Evolutionary conservation across 2,329 filamentous ascomycete species (phyloP).

Genomic region (Colletotrichum plurivorum): DNA sequence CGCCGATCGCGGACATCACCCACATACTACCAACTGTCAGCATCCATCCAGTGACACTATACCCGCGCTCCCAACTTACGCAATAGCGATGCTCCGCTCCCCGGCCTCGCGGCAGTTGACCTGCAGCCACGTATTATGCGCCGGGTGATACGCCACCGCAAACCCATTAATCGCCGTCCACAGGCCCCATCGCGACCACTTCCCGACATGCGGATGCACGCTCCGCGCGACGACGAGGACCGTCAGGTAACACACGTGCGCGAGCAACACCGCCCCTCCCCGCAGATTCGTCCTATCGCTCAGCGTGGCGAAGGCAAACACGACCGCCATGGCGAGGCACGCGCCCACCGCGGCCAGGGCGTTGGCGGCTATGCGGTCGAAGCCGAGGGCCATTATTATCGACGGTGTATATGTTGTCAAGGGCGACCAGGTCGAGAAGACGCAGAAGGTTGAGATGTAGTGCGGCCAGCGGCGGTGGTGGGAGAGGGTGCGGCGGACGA

Average conservation of each 20-base stretch:
- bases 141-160: constrained; percentile 67
- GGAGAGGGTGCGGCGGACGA: constrained; percentile 60
- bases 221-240: constrained; percentile 56
- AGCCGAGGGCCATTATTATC: constrained; percentile 61
- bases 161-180: constrained; percentile 67
- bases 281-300: constrained; percentile 62
- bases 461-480: constrained; percentile 63
- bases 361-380: constrained; percentile 61
- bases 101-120: constrained; percentile 62
- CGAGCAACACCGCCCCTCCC: constrained; percentile 59
- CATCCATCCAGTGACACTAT: not conserved
- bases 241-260: constrained; percentile 61
- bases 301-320: constrained; percentile 63
- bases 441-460: constrained; percentile 63
- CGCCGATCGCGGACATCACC: constrained; percentile 66
- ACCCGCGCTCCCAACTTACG: constrained; percentile 51
- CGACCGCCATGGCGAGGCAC: constrained; percentile 60
- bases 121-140: constrained; percentile 68
- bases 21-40: constrained; percentile 49
- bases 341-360: constrained; percentile 60
- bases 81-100: constrained; percentile 64
- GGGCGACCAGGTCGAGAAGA: constrained; percentile 67
- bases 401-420: constrained; percentile 66
- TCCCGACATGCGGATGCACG: constrained; percentile 58
- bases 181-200: constrained; percentile 64